Conservation (phyloP, 192 early-diverging fungal species). For the Mortierella hygrophila region DNA sequence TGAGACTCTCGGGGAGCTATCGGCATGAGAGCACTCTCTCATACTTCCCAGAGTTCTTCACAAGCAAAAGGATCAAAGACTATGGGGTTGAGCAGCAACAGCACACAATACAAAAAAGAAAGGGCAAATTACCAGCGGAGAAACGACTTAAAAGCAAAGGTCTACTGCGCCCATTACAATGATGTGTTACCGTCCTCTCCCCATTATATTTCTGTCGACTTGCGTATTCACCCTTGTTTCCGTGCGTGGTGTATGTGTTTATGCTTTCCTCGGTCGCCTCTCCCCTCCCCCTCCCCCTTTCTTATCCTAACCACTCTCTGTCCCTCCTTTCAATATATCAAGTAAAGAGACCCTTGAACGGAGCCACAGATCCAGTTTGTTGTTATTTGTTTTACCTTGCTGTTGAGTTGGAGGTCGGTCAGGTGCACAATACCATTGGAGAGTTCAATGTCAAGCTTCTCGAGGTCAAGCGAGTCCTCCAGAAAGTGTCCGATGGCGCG, state of each 20-base stretch:
- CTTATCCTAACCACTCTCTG: not conserved
- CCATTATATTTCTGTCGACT: not conserved
- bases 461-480: slow-evolving; percentile 78
- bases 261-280: not conserved
- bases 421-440: slow-evolving; percentile 82
- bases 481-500: slow-evolving; percentile 89
- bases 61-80: no score
- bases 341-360: not conserved
- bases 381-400: slow-evolving; percentile 66
- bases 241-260: not conserved
- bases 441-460: slow-evolving; percentile 89
- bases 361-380: not conserved
- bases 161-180: slow-evolving; percentile 4
- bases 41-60: not conserved
- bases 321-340: not conserved
- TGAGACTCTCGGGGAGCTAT: not conserved
- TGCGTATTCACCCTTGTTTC: not conserved
- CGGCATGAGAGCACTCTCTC: not conserved
- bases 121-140: not conserved
- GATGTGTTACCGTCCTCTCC: not conserved
- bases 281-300: not conserved
- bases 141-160: not conserved
- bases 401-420: slow-evolving; percentile 83
- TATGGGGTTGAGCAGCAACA: no score
- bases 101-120: not conserved